phyloP scores from a whole-genome alignment of 345 rosid species.

The Ceriops zippeliana region DNA sequence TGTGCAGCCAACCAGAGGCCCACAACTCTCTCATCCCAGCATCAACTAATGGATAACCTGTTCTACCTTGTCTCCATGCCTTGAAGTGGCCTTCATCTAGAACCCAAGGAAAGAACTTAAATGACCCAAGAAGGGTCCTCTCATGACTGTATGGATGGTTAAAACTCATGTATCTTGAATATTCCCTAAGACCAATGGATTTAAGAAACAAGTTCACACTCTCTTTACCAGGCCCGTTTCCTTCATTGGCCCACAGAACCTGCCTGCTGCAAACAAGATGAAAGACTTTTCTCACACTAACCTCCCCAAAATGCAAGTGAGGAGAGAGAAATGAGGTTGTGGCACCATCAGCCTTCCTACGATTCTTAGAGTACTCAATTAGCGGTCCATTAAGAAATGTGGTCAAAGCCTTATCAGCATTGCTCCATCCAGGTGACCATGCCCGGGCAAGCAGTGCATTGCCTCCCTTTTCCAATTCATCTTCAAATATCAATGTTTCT shows the following conservation, averaged over 20 bases:
- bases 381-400: slow-evolving; percentile 83
- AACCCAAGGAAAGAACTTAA: slow-evolving; percentile 91
- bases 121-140: slow-evolving; percentile 90
- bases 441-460: slow-evolving; percentile 97
- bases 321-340: slow-evolving; percentile 97
- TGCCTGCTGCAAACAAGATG: slow-evolving; percentile 92
- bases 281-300: slow-evolving; percentile 91
- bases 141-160: slow-evolving; percentile 94
- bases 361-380: slow-evolving; percentile 79
- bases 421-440: slow-evolving; percentile 99
- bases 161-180: slow-evolving; percentile 87
- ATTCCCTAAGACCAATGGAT: slow-evolving; percentile 94
- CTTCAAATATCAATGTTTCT: slow-evolving; percentile 75
- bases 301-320: slow-evolving; percentile 96
- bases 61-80: slow-evolving; percentile 99
- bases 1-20: slow-evolving; percentile 98
- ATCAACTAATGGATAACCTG: slow-evolving; percentile 97
- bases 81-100: slow-evolving; percentile 81
- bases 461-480: slow-evolving; percentile 90
- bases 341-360: slow-evolving; percentile 93
- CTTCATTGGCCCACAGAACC: slow-evolving; percentile 92
- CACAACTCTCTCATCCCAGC: slow-evolving; percentile 99
- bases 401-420: slow-evolving; percentile 82
- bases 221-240: slow-evolving; percentile 85
- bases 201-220: slow-evolving; percentile 89